A percentile compares a stretch with the other conserved stretches of the same genome.
Evolutionary conservation across 805 yeast species (phyloP).

Genomic region (Ogataea glucozyma): DNA sequence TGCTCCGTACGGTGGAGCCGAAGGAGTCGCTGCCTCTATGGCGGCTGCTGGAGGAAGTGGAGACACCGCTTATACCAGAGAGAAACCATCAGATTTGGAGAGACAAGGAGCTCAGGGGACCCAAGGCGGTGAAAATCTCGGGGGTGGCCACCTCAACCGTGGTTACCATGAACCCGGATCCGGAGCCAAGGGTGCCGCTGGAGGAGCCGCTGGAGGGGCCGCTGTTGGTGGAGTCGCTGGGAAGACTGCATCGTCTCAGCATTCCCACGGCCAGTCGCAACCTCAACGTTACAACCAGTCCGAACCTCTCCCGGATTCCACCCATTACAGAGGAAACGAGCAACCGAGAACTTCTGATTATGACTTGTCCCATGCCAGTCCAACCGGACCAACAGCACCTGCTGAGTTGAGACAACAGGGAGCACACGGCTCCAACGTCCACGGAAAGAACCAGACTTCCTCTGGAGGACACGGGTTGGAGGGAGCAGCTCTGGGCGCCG

Average conservation of each 20-base stretch:
- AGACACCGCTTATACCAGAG: constrained; percentile 1
- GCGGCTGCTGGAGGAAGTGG: constrained; percentile 9
- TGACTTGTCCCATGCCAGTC: too few relatives aligned
- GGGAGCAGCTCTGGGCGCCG: constrained; percentile 11
- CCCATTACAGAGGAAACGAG: not conserved
- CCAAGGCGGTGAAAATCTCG: not conserved
- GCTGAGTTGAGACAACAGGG: constrained; percentile 12
- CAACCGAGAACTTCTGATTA: too few relatives aligned
- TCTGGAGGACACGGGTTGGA: not conserved
- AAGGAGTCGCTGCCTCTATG: not conserved
- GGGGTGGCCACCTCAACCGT: not conserved
- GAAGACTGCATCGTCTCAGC: not conserved
- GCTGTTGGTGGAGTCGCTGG: constrained; percentile 1
- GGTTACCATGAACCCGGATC: constrained; percentile 1
- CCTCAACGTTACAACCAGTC: constrained; percentile 3
- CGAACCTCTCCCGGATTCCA: not conserved
- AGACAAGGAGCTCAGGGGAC: not conserved
- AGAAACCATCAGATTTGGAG: not conserved
- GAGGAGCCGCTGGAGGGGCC: constrained; percentile 6
- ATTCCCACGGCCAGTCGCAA: not conserved
- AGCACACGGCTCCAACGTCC: not conserved
- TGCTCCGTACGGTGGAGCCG: constrained; percentile 5
- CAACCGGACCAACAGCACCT: constrained; percentile 14
- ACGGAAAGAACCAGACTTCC: not conserved
- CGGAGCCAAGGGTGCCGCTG: constrained; percentile 2